Percentiles rank a stretch among this genome's conserved stretches.
Evolutionary conservation across 2,329 filamentous ascomycete species (phyloP).

Genomic region (Botrytis tulipae): DNA sequence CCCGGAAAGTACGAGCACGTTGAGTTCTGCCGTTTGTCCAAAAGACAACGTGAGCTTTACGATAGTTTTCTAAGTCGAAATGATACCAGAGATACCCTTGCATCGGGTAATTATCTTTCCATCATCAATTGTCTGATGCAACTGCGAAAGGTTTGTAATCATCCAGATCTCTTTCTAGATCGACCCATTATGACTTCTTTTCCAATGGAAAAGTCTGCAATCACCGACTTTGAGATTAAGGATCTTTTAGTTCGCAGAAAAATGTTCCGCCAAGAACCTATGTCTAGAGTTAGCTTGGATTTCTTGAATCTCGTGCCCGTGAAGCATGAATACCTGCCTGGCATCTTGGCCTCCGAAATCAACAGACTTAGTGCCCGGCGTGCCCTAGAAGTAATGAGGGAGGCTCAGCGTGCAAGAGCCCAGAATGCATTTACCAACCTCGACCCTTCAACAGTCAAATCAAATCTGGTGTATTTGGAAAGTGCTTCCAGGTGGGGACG

Average conservation of each 20-base stretch:
- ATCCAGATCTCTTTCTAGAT: slow-evolving; percentile 94
- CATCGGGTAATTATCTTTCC: slow-evolving; percentile 92
- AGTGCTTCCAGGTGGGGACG: slow-evolving; percentile 66
- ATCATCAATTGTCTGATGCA: slow-evolving; percentile 99
- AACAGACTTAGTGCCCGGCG: slow-evolving; percentile 69
- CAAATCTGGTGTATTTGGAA: slow-evolving; percentile 70
- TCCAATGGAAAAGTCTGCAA: slow-evolving; percentile 78
- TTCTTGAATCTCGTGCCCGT: slow-evolving; percentile 79
- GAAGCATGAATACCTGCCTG: slow-evolving; percentile 64
- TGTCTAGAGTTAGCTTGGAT: slow-evolving; percentile 65
- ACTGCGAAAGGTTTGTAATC: slow-evolving; percentile 95
- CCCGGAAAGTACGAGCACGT: slow-evolving; percentile 97
- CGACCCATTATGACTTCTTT: slow-evolving; percentile 96
- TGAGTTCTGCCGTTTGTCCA: slow-evolving; percentile 90
- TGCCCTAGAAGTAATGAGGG: slow-evolving; percentile 66
- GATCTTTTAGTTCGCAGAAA: slow-evolving; percentile 67
- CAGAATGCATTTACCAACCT: slow-evolving; percentile 55
- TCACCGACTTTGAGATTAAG: slow-evolving; percentile 70
- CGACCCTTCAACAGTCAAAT: slow-evolving; percentile 65
- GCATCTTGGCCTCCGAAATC: slow-evolving; percentile 51
- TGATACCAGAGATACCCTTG: slow-evolving; percentile 83
- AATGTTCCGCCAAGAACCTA: slow-evolving; percentile 60
- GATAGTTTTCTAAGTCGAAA: slow-evolving; percentile 92
- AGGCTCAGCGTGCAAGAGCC: slow-evolving; percentile 63
- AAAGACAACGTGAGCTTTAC: slow-evolving; percentile 91